phyloP scores from a whole-genome alignment of 2,329 filamentous ascomycete genomes.

The Neonectria faginata region DNA sequence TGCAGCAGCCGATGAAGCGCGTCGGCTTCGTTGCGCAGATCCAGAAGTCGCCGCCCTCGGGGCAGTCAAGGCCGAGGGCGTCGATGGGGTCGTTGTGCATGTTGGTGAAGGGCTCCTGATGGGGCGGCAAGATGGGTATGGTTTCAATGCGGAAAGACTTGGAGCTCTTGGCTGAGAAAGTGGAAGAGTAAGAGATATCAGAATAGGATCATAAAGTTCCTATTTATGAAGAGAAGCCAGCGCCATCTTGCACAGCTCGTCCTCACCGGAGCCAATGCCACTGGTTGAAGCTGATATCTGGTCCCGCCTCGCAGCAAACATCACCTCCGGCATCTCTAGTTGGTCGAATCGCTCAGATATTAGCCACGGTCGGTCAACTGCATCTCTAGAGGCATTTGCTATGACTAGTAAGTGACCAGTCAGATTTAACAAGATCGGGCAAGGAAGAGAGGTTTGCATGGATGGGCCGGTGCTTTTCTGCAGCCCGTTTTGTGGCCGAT shows the following conservation, averaged over 20 bases:
- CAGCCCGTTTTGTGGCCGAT: neutral
- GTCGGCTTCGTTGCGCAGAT: constrained; percentile 47
- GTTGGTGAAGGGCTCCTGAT: neutral
- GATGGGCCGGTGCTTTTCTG: neutral
- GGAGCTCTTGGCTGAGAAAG: neutral
- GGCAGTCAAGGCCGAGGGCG: constrained; percentile 48
- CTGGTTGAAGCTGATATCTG: neutral
- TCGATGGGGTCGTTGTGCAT: constrained; percentile 30
- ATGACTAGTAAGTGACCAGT: neutral
- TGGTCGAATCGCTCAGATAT: neutral
- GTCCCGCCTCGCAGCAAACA: neutral
- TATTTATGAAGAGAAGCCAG: neutral
- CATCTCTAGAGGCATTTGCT: neutral
- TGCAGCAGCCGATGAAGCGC: constrained; percentile 57
- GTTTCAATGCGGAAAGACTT: neutral
- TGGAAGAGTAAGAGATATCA: neutral
- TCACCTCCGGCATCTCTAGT: neutral
- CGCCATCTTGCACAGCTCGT: neutral
- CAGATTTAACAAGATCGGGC: neutral
- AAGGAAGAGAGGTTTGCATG: neutral
- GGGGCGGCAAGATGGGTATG: neutral
- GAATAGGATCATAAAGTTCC: fast-evolving
- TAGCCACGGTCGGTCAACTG: neutral
- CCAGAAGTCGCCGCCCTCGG: constrained; percentile 51
- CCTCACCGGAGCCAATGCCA: neutral